These are phyloP conservation scores for Capsicum rhomboideum DNA, from an alignment of 257 asterid species.

Conservation along the genomic window DNA sequence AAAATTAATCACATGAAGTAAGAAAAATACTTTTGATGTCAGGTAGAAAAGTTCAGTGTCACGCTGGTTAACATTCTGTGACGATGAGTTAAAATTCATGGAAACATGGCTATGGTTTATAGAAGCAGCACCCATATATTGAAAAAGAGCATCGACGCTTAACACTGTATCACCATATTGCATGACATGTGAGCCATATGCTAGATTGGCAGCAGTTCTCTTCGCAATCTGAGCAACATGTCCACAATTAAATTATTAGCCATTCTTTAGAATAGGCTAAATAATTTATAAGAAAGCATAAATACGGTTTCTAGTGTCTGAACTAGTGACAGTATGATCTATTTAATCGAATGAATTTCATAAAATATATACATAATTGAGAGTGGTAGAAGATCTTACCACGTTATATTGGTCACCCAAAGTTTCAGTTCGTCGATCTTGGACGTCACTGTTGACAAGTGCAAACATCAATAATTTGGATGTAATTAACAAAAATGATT, in stretches of 20 bases:
- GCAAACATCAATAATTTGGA: not conserved
- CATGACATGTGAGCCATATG: not conserved
- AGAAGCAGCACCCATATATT: not conserved
- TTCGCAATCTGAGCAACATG: constrained; percentile 17
- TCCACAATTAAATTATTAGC: constrained; percentile 24
- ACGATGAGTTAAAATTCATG: constrained; percentile 43
- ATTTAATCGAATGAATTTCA: no score
- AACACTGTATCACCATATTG: constrained; percentile 7
- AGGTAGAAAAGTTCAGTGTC: constrained; percentile 80
- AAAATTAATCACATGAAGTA: not conserved
- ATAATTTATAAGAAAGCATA: not conserved
- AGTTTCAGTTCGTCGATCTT: not conserved
- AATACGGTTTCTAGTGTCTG: not conserved
- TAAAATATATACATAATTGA: no score
- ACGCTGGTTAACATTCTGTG: constrained; percentile 61
- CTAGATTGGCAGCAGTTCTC: not conserved
- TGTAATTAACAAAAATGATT: not conserved
- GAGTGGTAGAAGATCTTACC: not conserved
- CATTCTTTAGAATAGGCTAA: not conserved
- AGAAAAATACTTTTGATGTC: constrained; percentile 65
- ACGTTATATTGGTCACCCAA: not conserved
- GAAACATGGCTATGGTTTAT: constrained; percentile 16
- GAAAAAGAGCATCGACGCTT: not conserved
- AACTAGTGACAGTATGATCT: not conserved
- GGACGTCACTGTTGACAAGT: not conserved